Evolutionary conservation across 1,139 yeast species (phyloP), one percentile per base, ranked within the genome.

Genomic region (Citeromyces siamensis): DNA sequence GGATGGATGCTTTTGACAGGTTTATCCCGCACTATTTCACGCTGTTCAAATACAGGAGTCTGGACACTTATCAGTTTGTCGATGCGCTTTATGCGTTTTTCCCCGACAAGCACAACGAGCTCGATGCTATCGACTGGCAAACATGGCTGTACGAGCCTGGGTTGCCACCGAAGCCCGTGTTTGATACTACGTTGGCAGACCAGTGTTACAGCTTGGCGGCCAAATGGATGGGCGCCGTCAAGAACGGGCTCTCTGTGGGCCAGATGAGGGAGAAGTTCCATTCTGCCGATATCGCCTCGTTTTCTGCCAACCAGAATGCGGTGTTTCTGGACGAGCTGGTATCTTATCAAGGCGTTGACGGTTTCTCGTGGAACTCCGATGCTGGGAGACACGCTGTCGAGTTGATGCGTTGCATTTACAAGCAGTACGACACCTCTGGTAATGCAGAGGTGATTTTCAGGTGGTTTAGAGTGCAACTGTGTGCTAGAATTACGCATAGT

Each of bases 361-460:
- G 54, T 4, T 61, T 62, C 29, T 45, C 55, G 7, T 59, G 64
- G 52, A 45, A 56, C 27, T 41, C 49, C 6, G 41, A 42, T 9
- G 42, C 44, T 23, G 58, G 61, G 36, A 46, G 51, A 20, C 51
- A 49, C 3, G 70, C 68, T 1, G 55, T 73, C 44, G 40, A 49
- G 13, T 51, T 59, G 10, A 59, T 78, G 63, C 64, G 64, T 36
- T 44, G 53, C 19, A 49, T 64, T 5, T 80, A 79, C 53, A 38
- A 57, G 1, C 49, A 49, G 7, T 70, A 75, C 47, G 53, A 65
- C 14, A 42, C 58, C 7, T 71, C 88, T 2, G 58, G 65, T 40
- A 86, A 86, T 55, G 83, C 94, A 0, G 96, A 86, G 56, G 82
- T 86, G 35, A 64, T 79, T 37, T 80, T 79, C 57, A 70, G 94